These are phyloP conservation scores for Chaetomium fimeti DNA, from an alignment of 495 filamentous ascomycete genomes.

Conservation along the genomic window DNA sequence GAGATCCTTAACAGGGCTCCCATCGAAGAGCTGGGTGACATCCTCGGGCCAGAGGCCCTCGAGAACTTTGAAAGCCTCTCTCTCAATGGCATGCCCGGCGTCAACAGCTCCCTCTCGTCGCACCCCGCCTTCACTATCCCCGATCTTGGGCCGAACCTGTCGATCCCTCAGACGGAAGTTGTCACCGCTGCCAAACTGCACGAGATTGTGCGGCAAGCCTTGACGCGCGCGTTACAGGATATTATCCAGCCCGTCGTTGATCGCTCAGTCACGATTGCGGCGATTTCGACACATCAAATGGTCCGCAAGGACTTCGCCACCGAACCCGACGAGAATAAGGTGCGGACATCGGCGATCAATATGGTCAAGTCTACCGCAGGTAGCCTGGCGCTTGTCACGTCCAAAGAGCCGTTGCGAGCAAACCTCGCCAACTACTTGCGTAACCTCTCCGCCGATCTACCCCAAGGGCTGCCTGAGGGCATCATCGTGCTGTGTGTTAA, in stretches of 20 bases:
- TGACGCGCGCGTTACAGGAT: constrained; percentile 83
- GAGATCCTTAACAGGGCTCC: constrained; percentile 72
- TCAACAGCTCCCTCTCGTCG: constrained; percentile 68
- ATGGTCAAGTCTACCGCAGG: constrained; percentile 92
- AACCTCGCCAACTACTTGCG: constrained; percentile 97
- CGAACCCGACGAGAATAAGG: constrained; percentile 81
- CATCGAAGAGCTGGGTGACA: constrained; percentile 60
- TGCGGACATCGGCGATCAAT: constrained; percentile 79
- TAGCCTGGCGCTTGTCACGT: constrained; percentile 92
- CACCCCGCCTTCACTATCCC: constrained; percentile 72
- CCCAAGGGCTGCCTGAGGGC: constrained; percentile 77
- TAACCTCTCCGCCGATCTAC: constrained; percentile 65
- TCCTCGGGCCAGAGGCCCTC: constrained; percentile 47
- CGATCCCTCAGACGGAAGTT: constrained; percentile 74
- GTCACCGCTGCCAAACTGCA: constrained; percentile 67
- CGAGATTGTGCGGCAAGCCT: constrained; percentile 76
- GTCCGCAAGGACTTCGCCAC: constrained; percentile 94
- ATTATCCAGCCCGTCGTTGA: constrained; percentile 97
- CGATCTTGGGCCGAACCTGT: constrained; percentile 69
- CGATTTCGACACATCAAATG: constrained; percentile 90
- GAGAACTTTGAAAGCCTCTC: constrained; percentile 78
- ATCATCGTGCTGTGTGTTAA: constrained; percentile 96
- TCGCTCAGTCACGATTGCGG: constrained; percentile 93
- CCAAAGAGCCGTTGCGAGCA: constrained; percentile 91
- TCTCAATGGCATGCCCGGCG: constrained; percentile 67